Conservation (phyloP, 1,284 basidiomycete species). For the Gastroboletus turbinatus region DNA sequence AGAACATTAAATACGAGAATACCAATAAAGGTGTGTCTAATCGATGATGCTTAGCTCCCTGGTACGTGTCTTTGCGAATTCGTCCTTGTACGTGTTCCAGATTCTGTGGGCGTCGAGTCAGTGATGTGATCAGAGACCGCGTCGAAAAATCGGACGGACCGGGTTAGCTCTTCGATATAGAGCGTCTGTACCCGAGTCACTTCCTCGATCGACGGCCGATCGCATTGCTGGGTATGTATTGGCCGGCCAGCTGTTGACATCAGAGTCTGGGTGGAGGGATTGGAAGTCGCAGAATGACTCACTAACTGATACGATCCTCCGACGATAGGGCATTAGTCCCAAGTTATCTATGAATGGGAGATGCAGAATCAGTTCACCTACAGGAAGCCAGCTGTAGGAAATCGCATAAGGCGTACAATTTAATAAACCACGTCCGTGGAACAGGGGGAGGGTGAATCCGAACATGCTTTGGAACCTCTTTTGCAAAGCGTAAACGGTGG, state of each 20-base stretch:
- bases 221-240: conserved; percentile 75
- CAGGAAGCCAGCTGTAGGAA: not conserved
- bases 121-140: not conserved
- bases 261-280: not conserved
- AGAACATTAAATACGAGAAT: not conserved
- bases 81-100: conserved; percentile 92
- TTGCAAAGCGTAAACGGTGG: conserved; percentile 84
- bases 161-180: conserved; percentile 91
- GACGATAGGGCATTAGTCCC: conserved; percentile 90
- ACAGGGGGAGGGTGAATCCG: conserved; percentile 95
- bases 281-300: conserved; percentile 39
- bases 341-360: conserved; percentile 64
- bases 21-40: conserved; percentile 29
- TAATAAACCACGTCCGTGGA: conserved; percentile 88
- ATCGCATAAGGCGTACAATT: conserved; percentile 64
- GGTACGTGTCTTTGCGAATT: conserved; percentile 74
- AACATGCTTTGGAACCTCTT: conserved; percentile 89
- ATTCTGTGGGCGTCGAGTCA: conserved; percentile 53
- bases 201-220: conserved; percentile 81
- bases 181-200: conserved; percentile 77
- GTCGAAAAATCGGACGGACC: conserved; percentile 46
- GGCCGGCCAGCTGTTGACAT: conserved; percentile 76
- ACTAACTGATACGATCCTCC: conserved; percentile 94
- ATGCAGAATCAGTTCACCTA: not conserved
- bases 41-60: conserved; percentile 75